Evolutionary conservation across 1,139 yeast species (phyloP), one percentile per base, ranked within the genome.

Genomic region (Blastobotrys capitulatus): DNA sequence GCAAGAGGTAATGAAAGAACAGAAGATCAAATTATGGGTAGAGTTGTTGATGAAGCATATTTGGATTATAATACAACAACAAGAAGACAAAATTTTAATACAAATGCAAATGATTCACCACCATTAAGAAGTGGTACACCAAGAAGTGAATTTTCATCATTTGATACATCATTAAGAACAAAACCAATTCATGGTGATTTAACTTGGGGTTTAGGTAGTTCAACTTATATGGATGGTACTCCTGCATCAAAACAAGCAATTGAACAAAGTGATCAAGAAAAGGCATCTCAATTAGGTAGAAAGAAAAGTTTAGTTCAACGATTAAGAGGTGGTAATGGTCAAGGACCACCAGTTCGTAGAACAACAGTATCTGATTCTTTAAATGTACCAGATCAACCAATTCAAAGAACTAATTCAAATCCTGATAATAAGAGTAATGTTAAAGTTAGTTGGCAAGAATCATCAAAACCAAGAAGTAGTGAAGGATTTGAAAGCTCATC

Each of bases 191-290:
- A 90, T 65, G 98, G 97, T 16, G 79, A 79, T 44, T 75, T 84
- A 2, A 86, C 97, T 0, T 77, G 84, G 50, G 98, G 98, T 1
- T 75, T 92, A 46, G 98, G 98, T 2, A 79, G 94, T 1, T 59
- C 96, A 1, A 92, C 98, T 0, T 92, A 92, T 65, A 67, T 92
- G 57, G 97, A 92, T 66, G 98, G 98, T 35, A 94, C 97, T 0
- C 97, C 97, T 16, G 98, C 97, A 2, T 83, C 95, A 27, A 70
- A 72, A 16, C 70, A 68, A 6, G 76, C 79, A n/a, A 68, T 70
- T 31, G 61, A 60, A 43, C 71, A 72, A 47, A 62, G 66, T 9
- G 59, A 58, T 42, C 55, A 57, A 15, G 52, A 59, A 27, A 52
- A 51, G 53, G 61, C 47, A 19, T 51, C 53, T 10, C 58, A 59